phyloP scores from a whole-genome alignment of 139 green algal species.

The Volvox africanus region DNA sequence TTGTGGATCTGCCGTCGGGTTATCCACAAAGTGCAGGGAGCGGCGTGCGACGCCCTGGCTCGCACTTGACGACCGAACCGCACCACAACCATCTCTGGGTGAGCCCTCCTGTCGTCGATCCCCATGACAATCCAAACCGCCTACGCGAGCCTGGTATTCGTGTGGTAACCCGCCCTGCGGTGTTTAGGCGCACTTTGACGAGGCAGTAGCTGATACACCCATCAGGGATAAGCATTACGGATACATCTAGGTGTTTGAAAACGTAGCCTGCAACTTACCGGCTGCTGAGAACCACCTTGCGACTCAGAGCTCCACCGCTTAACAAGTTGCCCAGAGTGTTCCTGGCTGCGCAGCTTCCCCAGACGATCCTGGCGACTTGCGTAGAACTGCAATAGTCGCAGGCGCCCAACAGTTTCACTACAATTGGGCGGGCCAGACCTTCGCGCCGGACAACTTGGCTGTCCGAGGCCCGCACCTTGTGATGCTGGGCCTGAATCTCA shows the following conservation, averaged over 20 bases:
- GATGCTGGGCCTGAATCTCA: conserved; percentile 49
- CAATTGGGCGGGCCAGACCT: too few species aligned
- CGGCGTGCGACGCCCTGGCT: conserved; percentile 3
- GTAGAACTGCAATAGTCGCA: neutral
- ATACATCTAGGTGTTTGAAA: too few species aligned
- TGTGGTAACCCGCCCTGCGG: neutral
- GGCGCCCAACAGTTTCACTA: neutral
- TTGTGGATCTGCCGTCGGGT: neutral
- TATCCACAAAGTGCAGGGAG: neutral
- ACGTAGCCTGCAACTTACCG: neutral
- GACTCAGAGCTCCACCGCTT: conserved; percentile 19
- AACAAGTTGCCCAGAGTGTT: neutral
- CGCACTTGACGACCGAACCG: neutral
- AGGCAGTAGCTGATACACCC: neutral
- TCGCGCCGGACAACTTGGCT: neutral
- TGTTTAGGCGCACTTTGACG: neutral
- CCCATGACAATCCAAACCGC: neutral
- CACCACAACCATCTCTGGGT: neutral
- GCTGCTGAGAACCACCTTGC: neutral
- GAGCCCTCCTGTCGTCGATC: neutral
- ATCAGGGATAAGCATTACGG: too few species aligned
- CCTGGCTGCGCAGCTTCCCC: neutral
- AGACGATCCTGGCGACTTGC: conserved; percentile 12
- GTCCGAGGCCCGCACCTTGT: conserved; percentile 11
- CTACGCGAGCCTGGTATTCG: neutral